Base-by-base conservation (phyloP, 768 basidiomycete species). In the Rhodotorula diobovata region DNA sequence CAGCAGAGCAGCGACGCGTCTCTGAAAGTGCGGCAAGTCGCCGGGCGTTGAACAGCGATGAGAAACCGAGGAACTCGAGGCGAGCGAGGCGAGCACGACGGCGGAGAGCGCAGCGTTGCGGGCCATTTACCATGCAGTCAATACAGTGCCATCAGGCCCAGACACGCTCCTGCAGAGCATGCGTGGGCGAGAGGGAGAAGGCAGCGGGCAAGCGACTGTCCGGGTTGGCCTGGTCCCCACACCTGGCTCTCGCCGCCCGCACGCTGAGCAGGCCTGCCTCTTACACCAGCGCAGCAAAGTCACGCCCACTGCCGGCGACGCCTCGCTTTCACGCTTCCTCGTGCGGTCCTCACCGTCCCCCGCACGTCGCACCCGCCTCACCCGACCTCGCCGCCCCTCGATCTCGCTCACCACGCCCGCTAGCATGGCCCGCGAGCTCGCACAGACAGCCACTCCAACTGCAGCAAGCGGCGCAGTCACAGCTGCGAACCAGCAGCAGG, bases 351-450 rank as follows among this genome's bases (percentile, higher is more conserved):
- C 48, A 14, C 28, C 45, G n/a, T n/a, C 48, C 25, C 28, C 28
- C 48, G 8, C 48, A 12, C 28, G 12, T 28, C 28, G 9, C 28
- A 8, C 48, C 12, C 48, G 9, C 25, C 25, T 25, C 48, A 2
- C 8, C 48, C 3, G 25, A n/a, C n/a, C n/a, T n/a, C n/a, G n/a
- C n/a, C n/a, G n/a, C n/a, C n/a, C n/a, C n/a, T n/a, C n/a, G n/a
- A n/a, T n/a, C n/a, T n/a, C n/a, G n/a, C n/a, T n/a, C n/a, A n/a
- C n/a, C n/a, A n/a, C n/a, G n/a, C n/a, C 48, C 15, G 28, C 39
- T 4, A 45, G 15, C n/a, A 59, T 59, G 58, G 41, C 58, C 5
- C 58, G 58, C n/a, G 58, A 59, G n/a, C n/a, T n/a, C 58, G 30
- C 28, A 7, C 23, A 41, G 4, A 23, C 28, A n/a, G 0, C 8